A percentile compares a stretch with the other conserved stretches of the same genome.
Evolutionary conservation across 1,139 yeast genomes (phyloP).

Genomic region (Blastobotrys petasosporus): DNA sequence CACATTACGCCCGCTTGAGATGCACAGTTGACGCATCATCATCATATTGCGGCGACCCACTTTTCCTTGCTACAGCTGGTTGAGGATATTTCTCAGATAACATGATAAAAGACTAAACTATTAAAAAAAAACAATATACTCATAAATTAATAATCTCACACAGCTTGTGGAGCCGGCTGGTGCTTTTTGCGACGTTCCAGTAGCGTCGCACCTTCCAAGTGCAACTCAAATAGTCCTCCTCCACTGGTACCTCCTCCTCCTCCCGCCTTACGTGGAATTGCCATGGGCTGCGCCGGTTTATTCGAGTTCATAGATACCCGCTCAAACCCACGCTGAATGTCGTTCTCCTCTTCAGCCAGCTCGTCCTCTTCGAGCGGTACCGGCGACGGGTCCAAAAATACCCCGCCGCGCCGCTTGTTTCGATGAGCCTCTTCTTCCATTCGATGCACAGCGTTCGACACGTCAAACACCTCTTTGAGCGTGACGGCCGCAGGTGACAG

Average conservation of each 20-base stretch:
- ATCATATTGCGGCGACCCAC: too few species aligned
- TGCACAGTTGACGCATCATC: too few species aligned
- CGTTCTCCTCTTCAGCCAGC: conserved; percentile 27
- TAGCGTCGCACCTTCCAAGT: conserved; percentile 73
- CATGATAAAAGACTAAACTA: too few species aligned
- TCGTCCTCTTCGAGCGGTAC: conserved; percentile 27
- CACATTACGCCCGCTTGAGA: too few species aligned
- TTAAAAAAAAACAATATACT: too few species aligned
- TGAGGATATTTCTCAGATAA: too few species aligned
- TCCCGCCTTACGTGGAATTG: not conserved
- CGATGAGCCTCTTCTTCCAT: conserved; percentile 77
- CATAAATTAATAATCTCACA: too few species aligned
- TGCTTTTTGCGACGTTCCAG: conserved; percentile 47
- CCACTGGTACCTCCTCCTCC: conserved; percentile 14
- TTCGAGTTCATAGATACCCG: conserved; percentile 23
- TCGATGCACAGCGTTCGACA: conserved; percentile 90
- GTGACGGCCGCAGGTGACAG: conserved; percentile 91
- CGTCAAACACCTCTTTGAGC: conserved; percentile 90
- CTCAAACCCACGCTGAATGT: conserved; percentile 21
- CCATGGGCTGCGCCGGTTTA: conserved; percentile 4
- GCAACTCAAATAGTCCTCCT: conserved; percentile 56
- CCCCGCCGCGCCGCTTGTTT: conserved; percentile 32
- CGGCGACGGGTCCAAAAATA: conserved; percentile 20
- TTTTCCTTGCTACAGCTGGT: too few species aligned
- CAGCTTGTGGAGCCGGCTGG: too few species aligned